Evolutionary conservation across 108 stramenopile genomes (phyloP), one percentile per base, ranked within the genome.

Genomic region (Fragilaria radians): DNA sequence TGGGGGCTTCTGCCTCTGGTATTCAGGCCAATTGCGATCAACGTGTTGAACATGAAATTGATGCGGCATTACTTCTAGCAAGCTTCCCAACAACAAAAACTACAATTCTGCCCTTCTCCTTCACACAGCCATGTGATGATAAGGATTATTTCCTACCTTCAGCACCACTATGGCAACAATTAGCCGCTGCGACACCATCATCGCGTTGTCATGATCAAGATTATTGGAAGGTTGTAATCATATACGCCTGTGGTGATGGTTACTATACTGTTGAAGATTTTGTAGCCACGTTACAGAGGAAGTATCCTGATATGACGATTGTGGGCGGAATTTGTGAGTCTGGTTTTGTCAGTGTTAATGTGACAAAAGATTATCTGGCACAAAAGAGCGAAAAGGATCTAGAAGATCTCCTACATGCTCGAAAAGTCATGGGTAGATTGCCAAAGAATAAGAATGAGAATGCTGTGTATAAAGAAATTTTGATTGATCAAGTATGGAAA

Each of bases 271-370:
- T 57, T 22, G 77, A 75, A 50, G 11, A 18, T 9, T 63, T 78
- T 59, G 54, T 75, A 18, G 4, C 17, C 3, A 2, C 19, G 18
- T 22, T 78, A 26, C 81, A 82, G 59, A 0, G 11, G 4, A 25
- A 21, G 0, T 49, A 66, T 27, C 77, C 81, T 17, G 23, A 62
- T 24, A 56, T 59, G 14, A 65, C 74, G 0, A 82, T 82, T 61
- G 77, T 78, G 4, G 81, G 81, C 45, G 81, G 81, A 21, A 63
- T 76, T 24, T 76, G 74, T 33, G n/a, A 30, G 1, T 23, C 31
- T 2, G 80, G 80, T 7, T 72, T 59, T 59, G 63, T 81, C 21
- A 60, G 65, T 28, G 59, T 31, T 19, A 33, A 34, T n/a, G 34
- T 42, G 21, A 66, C 46, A 28, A 69, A 63, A 61, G 45, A 59